Conservation (phyloP, 2,329 filamentous ascomycete genomes). For the Chaetomiaceae sp. region DNA sequence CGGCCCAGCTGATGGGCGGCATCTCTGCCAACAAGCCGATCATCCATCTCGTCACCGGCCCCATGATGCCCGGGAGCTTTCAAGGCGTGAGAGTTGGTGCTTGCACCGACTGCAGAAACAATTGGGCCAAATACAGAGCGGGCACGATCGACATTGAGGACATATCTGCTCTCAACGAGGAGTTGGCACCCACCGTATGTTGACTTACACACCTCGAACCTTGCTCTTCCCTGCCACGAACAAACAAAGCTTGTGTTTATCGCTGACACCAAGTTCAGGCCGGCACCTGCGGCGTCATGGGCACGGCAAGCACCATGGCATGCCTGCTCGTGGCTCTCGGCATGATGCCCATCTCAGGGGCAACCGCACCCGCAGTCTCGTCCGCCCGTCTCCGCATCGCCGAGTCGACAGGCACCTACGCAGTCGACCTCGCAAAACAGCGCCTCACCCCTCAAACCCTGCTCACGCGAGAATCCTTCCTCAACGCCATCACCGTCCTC, state of each 20-base stretch:
- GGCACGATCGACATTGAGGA: constrained; percentile 66
- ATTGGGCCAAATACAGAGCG: constrained; percentile 65
- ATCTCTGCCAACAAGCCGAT: constrained; percentile 71
- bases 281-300: constrained; percentile 87
- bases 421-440: constrained; percentile 55
- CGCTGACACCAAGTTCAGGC: constrained; percentile 36
- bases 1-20: constrained; percentile 70
- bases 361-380: constrained; percentile 72
- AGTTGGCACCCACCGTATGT: constrained; percentile 63
- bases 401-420: constrained; percentile 63
- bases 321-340: constrained; percentile 78
- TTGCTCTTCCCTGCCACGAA: neutral
- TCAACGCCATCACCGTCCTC: constrained; percentile 81
- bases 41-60: constrained; percentile 63
- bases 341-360: constrained; percentile 71
- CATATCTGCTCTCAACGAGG: constrained; percentile 65
- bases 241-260: no score
- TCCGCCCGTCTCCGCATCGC: constrained; percentile 78
- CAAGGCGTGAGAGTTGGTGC: constrained; percentile 61
- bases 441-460: constrained; percentile 65
- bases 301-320: constrained; percentile 86
- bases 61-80: constrained; percentile 70
- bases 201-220: no score
- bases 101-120: constrained; percentile 70
- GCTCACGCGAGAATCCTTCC: constrained; percentile 69